Percentiles rank a stretch among this genome's conserved stretches.
phyloP scores from a whole-genome alignment of 2,329 filamentous ascomycete genomes.

The Neopestalotiopsis sp. region DNA sequence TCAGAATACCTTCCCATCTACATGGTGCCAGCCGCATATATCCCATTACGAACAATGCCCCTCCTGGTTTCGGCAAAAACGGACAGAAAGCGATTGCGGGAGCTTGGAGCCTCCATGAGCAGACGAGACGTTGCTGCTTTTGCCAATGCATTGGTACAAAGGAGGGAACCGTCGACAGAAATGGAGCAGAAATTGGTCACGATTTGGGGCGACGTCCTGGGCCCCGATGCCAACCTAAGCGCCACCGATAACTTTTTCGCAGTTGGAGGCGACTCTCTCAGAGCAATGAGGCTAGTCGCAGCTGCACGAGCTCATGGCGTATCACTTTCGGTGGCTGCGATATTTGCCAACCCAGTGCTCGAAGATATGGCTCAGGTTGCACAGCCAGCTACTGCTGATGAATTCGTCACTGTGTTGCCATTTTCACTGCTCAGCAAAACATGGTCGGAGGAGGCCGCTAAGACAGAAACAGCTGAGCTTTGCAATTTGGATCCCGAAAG shows the following conservation, averaged over 20 bases:
- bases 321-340: constrained; percentile 47
- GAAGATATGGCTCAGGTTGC: constrained; percentile 47
- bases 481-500: constrained; percentile 41
- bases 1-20: constrained; percentile 44
- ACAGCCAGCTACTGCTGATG: constrained; percentile 30
- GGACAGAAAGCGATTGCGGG: constrained; percentile 53
- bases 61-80: constrained; percentile 54
- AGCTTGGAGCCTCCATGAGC: constrained; percentile 47
- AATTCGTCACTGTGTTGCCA: constrained; percentile 32
- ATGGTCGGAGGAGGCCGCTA: constrained; percentile 40
- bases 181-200: constrained; percentile 42
- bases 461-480: constrained; percentile 42
- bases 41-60: constrained; percentile 51
- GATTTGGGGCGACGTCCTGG: constrained; percentile 45
- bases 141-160: constrained; percentile 34
- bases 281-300: constrained; percentile 56
- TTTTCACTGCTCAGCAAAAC: constrained; percentile 45
- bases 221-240: constrained; percentile 35
- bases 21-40: constrained; percentile 54
- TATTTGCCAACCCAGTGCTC: constrained; percentile 51
- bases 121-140: constrained; percentile 44
- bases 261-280: constrained; percentile 50
- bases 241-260: constrained; percentile 38
- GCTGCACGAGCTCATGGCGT: constrained; percentile 45
- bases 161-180: constrained; percentile 42